Evolutionary conservation across 2,329 filamentous ascomycete genomes (phyloP).

Genomic region (Curvularia sp.): DNA sequence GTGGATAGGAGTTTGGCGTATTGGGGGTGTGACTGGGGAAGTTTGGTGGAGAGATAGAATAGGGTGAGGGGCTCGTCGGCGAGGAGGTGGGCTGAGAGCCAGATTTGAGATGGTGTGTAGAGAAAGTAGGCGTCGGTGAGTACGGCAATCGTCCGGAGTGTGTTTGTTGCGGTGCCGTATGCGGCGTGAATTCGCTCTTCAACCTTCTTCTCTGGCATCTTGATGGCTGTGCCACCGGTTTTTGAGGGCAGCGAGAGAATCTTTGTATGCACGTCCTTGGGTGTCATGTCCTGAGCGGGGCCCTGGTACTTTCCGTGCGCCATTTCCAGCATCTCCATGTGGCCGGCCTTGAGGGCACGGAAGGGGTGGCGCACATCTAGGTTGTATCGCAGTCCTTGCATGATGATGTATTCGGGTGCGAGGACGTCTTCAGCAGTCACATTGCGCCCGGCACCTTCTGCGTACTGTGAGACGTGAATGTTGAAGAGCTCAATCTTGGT

Average conservation of each 20-base stretch:
- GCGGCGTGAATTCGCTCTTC: constrained; percentile 64
- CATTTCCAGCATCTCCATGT: constrained; percentile 79
- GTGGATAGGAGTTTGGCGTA: constrained; percentile 50
- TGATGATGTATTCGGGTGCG: constrained; percentile 89
- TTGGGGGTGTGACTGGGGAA: constrained; percentile 42
- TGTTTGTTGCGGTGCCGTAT: constrained; percentile 71
- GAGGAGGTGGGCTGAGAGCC: constrained; percentile 79
- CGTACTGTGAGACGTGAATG: constrained; percentile 69
- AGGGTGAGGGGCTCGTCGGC: constrained; percentile 70
- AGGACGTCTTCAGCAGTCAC: constrained; percentile 80
- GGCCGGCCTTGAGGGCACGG: constrained; percentile 81
- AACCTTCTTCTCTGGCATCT: constrained; percentile 32
- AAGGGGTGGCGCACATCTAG: constrained; percentile 94
- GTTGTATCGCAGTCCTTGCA: constrained; percentile 89
- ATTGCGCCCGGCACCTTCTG: constrained; percentile 51
- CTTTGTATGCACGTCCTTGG: constrained; percentile 35
- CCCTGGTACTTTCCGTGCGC: constrained; percentile 65
- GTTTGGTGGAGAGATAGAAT: constrained; percentile 57
- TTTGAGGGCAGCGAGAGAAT: constrained; percentile 41
- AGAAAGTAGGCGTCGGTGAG: constrained; percentile 97
- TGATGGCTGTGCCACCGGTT: constrained; percentile 21
- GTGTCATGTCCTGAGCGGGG: constrained; percentile 28
- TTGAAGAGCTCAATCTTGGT: constrained; percentile 91
- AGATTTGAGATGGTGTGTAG: constrained; percentile 92
- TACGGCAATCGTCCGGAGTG: constrained; percentile 70